phyloP scores from a whole-genome alignment of 192 early-diverging fungal genomes.

The Podila epigama region DNA sequence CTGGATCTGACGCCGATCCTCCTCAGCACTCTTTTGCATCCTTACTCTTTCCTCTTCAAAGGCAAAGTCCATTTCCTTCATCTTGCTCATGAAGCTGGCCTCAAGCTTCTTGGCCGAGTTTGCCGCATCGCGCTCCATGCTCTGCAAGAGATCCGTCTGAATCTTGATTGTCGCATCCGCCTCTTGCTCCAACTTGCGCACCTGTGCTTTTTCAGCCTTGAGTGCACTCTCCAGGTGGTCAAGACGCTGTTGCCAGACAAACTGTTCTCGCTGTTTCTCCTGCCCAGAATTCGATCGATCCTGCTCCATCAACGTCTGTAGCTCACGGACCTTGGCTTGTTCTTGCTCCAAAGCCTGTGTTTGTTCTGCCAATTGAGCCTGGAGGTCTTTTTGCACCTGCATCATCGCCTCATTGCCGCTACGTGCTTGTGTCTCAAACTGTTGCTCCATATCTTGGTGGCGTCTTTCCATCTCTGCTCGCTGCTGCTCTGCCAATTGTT shows the following conservation, averaged over 20 bases:
- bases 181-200: constrained; percentile 39
- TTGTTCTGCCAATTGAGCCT: constrained; percentile 7
- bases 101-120: constrained; percentile 31
- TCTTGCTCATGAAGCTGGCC: constrained; percentile 14
- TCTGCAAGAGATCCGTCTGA: constrained; percentile 41
- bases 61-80: constrained; percentile 28
- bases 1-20: neutral
- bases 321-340: constrained; percentile 4
- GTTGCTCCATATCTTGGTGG: constrained; percentile 9
- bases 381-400: constrained; percentile 12
- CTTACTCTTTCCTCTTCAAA: constrained; percentile 34
- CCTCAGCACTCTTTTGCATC: neutral
- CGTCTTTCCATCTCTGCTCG: constrained; percentile 1
- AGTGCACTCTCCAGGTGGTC: constrained; percentile 32
- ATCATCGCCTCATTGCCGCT: constrained; percentile 16
- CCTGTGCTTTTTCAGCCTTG: constrained; percentile 42
- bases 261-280: constrained; percentile 35
- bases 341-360: constrained; percentile 12
- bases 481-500: neutral
- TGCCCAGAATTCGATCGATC: constrained; percentile 10
- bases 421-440: constrained; percentile 9
- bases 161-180: constrained; percentile 48
- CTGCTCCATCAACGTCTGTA: constrained; percentile 19
- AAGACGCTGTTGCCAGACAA: constrained; percentile 23
- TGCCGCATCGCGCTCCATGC: constrained; percentile 47